These are phyloP conservation scores for Ascoidea asiatica DNA, from an alignment of 805 yeast species.

Conservation along the genomic window DNA sequence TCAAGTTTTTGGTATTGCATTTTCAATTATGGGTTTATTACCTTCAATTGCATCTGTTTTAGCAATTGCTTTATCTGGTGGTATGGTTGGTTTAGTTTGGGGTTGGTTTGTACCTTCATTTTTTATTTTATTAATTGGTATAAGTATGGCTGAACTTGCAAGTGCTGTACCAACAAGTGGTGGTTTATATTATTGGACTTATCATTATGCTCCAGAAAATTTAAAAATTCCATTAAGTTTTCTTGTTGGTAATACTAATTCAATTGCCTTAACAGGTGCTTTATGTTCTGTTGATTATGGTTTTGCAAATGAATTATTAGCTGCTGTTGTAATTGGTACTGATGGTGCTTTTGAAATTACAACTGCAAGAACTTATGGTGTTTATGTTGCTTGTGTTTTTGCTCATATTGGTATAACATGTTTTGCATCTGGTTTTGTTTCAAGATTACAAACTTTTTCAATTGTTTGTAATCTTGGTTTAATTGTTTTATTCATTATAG, in stretches of 20 bases:
- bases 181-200: conserved; percentile 60
- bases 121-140: conserved; percentile 44
- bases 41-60: conserved; percentile 50
- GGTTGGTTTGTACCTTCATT: conserved; percentile 53
- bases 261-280: conserved; percentile 55
- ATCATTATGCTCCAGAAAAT: conserved; percentile 46
- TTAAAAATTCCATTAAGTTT: conserved; percentile 41
- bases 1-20: conserved; percentile 61
- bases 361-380: conserved; percentile 43
- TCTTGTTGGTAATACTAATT: conserved; percentile 53
- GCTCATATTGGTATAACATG: conserved; percentile 40
- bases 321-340: conserved; percentile 39
- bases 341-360: conserved; percentile 47
- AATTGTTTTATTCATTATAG: conserved; percentile 43
- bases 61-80: conserved; percentile 41
- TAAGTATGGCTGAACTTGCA: conserved; percentile 52
- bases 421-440: conserved; percentile 40
- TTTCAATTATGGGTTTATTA: conserved; percentile 57
- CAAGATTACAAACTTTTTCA: conserved; percentile 46
- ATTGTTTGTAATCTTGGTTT: conserved; percentile 39
- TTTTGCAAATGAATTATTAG: conserved; percentile 42
- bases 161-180: conserved; percentile 67
- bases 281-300: conserved; percentile 61
- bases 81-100: conserved; percentile 58
- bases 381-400: conserved; percentile 46